Evolutionary conservation across 1,139 yeast species (phyloP).

Genomic region (Hansenula anomala): DNA sequence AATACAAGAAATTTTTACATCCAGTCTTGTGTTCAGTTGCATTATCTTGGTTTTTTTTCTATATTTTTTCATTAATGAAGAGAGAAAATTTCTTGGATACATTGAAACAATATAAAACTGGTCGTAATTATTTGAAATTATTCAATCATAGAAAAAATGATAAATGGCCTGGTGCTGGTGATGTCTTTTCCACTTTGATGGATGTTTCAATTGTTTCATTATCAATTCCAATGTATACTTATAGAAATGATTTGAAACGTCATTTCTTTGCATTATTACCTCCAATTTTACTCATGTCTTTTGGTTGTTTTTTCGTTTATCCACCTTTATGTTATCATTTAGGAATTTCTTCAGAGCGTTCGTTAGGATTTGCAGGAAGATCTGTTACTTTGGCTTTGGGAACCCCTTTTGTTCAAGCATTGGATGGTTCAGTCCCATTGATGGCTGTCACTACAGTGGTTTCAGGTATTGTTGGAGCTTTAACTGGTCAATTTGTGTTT

Average conservation of each 20-base stretch:
- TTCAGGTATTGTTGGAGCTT: constrained; percentile 73
- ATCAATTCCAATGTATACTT: constrained; percentile 74
- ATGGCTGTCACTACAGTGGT: constrained; percentile 79
- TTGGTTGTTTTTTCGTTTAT: constrained; percentile 58
- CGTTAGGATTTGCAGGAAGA: constrained; percentile 75
- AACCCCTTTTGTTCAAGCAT: constrained; percentile 59
- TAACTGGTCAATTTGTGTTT: constrained; percentile 55
- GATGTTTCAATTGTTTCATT: constrained; percentile 74
- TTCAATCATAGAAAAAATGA: constrained; percentile 35
- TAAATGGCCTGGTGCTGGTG: constrained; percentile 79
- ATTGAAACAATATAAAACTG: constrained; percentile 59
- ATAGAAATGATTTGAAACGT: constrained; percentile 55
- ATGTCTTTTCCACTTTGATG: constrained; percentile 62
- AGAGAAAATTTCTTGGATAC: constrained; percentile 44
- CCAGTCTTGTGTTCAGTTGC: constrained; percentile 69
- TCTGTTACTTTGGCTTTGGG: constrained; percentile 82
- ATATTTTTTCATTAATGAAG: constrained; percentile 53
- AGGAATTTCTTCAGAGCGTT: constrained; percentile 54
- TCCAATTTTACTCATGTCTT: constrained; percentile 54
- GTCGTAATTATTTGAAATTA: constrained; percentile 56
- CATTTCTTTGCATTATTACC: constrained; percentile 57
- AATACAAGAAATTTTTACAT: constrained; percentile 50
- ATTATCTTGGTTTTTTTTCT: constrained; percentile 54
- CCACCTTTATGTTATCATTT: constrained; percentile 63
- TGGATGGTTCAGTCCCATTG: constrained; percentile 65